Base-by-base conservation (phyloP, 169 alveolate genomes). In the Plasmodium blacklocki region DNA sequence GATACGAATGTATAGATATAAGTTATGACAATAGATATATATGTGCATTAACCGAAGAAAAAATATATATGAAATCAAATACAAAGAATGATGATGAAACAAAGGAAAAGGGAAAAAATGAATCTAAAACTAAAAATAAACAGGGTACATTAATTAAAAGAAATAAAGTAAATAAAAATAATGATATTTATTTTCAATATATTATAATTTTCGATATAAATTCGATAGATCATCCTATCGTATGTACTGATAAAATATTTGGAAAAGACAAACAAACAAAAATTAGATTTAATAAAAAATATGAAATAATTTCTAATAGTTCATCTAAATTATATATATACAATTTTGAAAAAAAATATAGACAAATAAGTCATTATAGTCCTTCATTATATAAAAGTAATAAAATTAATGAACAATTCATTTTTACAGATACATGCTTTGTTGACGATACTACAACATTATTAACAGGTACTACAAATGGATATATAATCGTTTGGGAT, bases 331-430 rank as follows among this genome's bases (percentile, higher is more conserved):
- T 86, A 62, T 86, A 86, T 23, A 60, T 86, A 62, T 86, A 86
- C 32, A 58, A 86, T n/a, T 86, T 86, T 86, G 87, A 60, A 2
- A 86, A 71, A 50, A 86, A 70, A 59, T 29, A 72, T 45, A 70
- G 75, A 86, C 59, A 63, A 3, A 70, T 86, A 21, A 86, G 29
- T 23, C 92, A 86, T 86, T 86, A 86, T 54, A 86, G 92, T 62
- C 92, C 92, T 15, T 86, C 92, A 52, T 72, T 86, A 47, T 86
- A 86, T 49, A 86, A 86, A 62, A 86, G 88, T 54, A 86, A 72
- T 73, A 86, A 71, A 86, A 29, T 72, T 71, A 18, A 71, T 72
- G 92, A 86, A 63, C 74, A 67, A 32, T 71, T 86, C 26, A 86
- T 86, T 11, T 86, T 86, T 49, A 86, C 92, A 3, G 92, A 86